These are phyloP conservation scores for Coprinopsis strossmayeri DNA, from an alignment of 768 basidiomycete species.

Conservation along the genomic window DNA sequence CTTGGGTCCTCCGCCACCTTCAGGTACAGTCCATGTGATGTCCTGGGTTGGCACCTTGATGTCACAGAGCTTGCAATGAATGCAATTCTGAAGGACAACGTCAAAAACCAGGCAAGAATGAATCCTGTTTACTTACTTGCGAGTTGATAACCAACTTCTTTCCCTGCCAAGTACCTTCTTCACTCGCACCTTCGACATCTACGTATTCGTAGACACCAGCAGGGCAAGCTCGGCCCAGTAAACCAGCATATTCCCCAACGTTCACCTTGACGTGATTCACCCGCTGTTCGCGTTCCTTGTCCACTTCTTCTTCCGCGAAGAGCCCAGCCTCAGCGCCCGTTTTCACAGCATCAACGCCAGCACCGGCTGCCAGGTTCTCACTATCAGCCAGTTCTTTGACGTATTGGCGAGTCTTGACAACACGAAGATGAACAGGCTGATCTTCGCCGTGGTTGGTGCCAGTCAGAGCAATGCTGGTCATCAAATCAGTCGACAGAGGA, in stretches of 20 bases:
- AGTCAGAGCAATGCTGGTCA: conserved; percentile 85
- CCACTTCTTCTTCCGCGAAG: conserved; percentile 18
- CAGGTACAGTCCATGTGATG: conserved; percentile 95
- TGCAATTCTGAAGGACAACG: conserved; percentile 59
- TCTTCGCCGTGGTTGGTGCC: conserved; percentile 98
- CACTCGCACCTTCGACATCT: conserved; percentile 30
- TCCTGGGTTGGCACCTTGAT: conserved; percentile 96
- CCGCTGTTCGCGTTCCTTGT: conserved; percentile 38
- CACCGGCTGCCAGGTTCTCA: conserved; percentile 23
- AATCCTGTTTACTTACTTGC: conserved; percentile 49
- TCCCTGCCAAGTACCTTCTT: conserved; percentile 54
- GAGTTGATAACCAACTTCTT: conserved; percentile 95
- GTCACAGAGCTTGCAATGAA: conserved; percentile 93
- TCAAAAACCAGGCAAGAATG: background rate
- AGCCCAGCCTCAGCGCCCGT: conserved; percentile 20
- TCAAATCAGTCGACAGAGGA: conserved; percentile 86
- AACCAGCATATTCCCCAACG: conserved; percentile 73
- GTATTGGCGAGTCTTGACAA: conserved; percentile 35
- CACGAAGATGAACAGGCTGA: conserved; percentile 82
- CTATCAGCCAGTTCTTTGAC: conserved; percentile 16
- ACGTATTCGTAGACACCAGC: conserved; percentile 98
- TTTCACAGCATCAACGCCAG: conserved; percentile 21
- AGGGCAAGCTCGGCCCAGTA: conserved; percentile 88
- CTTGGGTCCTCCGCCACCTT: conserved; percentile 95
- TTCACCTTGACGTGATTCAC: conserved; percentile 71